Base-by-base conservation (phyloP, 129 eudicot species). In the Tanacetum coccineum region DNA sequence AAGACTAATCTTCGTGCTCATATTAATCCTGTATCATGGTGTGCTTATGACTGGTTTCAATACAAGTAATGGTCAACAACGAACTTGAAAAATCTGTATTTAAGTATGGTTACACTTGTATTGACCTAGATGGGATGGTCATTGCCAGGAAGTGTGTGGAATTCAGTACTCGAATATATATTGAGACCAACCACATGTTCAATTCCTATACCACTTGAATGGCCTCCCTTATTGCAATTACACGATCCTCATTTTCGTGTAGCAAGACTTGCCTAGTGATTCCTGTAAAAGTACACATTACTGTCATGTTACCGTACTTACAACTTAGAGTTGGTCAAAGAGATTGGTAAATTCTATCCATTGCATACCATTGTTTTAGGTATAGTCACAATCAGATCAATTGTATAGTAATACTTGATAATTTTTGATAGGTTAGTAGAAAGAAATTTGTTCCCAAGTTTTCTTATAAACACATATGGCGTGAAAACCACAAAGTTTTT, bases 171-270 rank as follows among this genome's bases (percentile, higher is more conserved):
- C 97, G 62, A 77, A n/a, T n/a, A 79, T 70, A 40, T 84, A 71
- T 72, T 73, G 14, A 91, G 86, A 75, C 84, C 47, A 14, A 67
- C 68, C 55, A 79, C 76, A 7, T 92, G 98, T 71, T 70, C 91
- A 13, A 79, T 88, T 55, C 82, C 87, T 49, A 67, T 22, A 70
- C 95, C 98, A 15, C 92, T 92, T 44, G 82, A 84, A 79, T 93
- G 98, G 98, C 90, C 96, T 75, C 87, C 98, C 3, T 39, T 93
- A 45, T 66, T 93, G 68, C 98, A 93, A 63, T 40, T 93, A 64
- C 98, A 96, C 2, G 84, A 67, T n/a, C 84, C 85, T 13, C 61
- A 75, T 59, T 84, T 66, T 75, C 98, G 98, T 47, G 92, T 96
- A 2, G 92, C 32, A 79, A 49, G 95, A 93, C 73, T 81, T 93